Conservation (phyloP, 2,329 filamentous ascomycete species). For the Plenodomus tracheiphilus region DNA sequence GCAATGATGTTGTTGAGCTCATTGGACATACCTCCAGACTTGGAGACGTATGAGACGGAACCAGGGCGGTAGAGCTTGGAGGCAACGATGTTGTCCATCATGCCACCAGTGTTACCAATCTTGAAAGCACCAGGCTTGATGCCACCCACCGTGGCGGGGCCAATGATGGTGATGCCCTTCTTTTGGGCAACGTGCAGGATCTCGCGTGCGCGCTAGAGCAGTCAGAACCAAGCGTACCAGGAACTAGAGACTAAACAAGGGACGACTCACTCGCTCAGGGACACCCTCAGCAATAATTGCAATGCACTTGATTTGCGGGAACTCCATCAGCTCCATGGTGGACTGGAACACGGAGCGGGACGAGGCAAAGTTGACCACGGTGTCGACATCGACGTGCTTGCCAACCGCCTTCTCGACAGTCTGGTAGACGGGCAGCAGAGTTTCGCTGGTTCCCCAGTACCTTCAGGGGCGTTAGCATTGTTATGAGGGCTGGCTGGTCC, state of each 20-base stretch:
- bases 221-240: slow-evolving; percentile 12
- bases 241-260: not conserved
- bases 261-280: slow-evolving; percentile 79
- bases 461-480: slow-evolving; percentile 29
- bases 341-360: slow-evolving; percentile 98
- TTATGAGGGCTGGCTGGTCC: slow-evolving; percentile 2
- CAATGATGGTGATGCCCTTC: slow-evolving; percentile 99
- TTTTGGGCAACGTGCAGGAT: slow-evolving; percentile 95
- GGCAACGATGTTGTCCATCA: slow-evolving; percentile 99
- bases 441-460: slow-evolving; percentile 99
- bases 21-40: slow-evolving; percentile 99
- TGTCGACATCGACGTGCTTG: slow-evolving; percentile 97
- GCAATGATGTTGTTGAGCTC: slow-evolving; percentile 99
- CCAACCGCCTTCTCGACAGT: slow-evolving; percentile 86
- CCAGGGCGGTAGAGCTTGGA: slow-evolving; percentile 99
- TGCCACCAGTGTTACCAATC: slow-evolving; percentile 99
- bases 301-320: slow-evolving; percentile 96
- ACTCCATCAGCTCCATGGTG: slow-evolving; percentile 98
- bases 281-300: slow-evolving; percentile 99
- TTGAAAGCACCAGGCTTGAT: slow-evolving; percentile 99
- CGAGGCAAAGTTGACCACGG: slow-evolving; percentile 98
- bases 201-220: slow-evolving; percentile 82
- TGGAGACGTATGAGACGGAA: slow-evolving; percentile 98
- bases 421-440: slow-evolving; percentile 97
- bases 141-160: slow-evolving; percentile 95